Base-by-base conservation (phyloP, 768 basidiomycete species). In the Leucocoprinus birnbaumii region DNA sequence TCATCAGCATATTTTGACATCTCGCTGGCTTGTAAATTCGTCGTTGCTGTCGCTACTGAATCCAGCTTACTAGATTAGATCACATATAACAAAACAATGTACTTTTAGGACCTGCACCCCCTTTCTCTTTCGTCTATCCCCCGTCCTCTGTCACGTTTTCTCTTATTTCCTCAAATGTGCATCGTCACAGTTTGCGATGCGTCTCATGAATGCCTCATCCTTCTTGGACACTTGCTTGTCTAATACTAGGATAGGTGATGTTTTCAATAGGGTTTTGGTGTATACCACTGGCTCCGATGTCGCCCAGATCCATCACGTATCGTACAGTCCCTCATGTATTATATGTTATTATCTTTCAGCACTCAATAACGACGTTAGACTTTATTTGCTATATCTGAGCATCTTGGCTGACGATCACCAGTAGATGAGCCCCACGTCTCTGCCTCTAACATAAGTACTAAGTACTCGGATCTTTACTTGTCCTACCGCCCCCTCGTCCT, bases 161-260 rank as follows among this genome's bases (percentile, higher is more conserved):
- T 40, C 16, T 40, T 45, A 8, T 41, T 34, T 13, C 40, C 24
- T 47, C 46, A 40, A 2, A 47, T 21, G 14, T 27, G 35, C 38
- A 31, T 55, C 53, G 37, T 48, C 45, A 41, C 46, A 55, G 52
- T 48, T 38, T 55, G 43, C 51, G 51, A 45, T 53, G 51, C 51
- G 19, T 38, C 22, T 34, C 31, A 26, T 9, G 10, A 27, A n/a
- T 47, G 27, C 46, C 26, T 47, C 11, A 31, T 11, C 31, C 11
- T 11, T 31, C n/a, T n/a, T n/a, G n/a, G n/a, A 11, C 31, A 5
- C 31, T 31, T 31, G n/a, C n/a, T n/a, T 31, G 31, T 31, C 11
- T 31, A 31, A 5, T 31, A 11, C 31, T 11, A 11, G 31, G 31
- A 31, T 11, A 31, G 22, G 27, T 26, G 22, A 26, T 13, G 16